Evolutionary conservation across 139 green algal genomes (phyloP), one percentile per base, ranked within the genome.

Genomic region (Ostreobium quekettii): DNA sequence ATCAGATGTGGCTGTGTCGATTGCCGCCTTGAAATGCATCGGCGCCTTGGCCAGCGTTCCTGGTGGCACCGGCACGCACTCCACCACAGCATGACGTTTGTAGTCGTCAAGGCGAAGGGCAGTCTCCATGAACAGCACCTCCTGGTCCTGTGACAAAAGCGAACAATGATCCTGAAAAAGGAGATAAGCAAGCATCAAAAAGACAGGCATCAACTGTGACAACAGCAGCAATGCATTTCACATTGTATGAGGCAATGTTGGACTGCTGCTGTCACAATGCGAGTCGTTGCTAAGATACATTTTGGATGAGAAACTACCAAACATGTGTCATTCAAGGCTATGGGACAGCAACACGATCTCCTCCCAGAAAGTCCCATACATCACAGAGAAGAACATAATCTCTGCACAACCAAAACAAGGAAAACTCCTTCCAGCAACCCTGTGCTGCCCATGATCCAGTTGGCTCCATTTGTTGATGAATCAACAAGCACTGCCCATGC

Each of bases 51-150:
- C 65, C 56, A 85, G 60, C 46, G 77, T 72, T 1, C 63, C 36
- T 36, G 78, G 47, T 30, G 61, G 60, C 36, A 98, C 69, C 0
- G 93, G 93, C 0, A 98, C 67, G 39, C 75, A 88, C 47, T 98
- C 88, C 66, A 98, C 76, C 26, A 89, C 66, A 0, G 87, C 87
- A 72, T 98, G 93, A 58, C 67, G 72, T 28, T 65, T 69, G 29
- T 67, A 37, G 58, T 74, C 64, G 22, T 67, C 68, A 56, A 95
- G 74, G 4, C 72, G 49, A 71, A 86, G 80, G 1, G 86, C 92
- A 0, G 86, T 97, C 80, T 98, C 93, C 58, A 95, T 73, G 78
- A 97, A 97, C 6, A 97, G 63, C 2, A 86, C 78, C 15, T 83
- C 66, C 69, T 82, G 69, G 61, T 78, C 85, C 73, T 86, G 64